phyloP scores from a whole-genome alignment of 202 grass and related monocot genomes.

The Schoenoplectus tabernaemontani region DNA sequence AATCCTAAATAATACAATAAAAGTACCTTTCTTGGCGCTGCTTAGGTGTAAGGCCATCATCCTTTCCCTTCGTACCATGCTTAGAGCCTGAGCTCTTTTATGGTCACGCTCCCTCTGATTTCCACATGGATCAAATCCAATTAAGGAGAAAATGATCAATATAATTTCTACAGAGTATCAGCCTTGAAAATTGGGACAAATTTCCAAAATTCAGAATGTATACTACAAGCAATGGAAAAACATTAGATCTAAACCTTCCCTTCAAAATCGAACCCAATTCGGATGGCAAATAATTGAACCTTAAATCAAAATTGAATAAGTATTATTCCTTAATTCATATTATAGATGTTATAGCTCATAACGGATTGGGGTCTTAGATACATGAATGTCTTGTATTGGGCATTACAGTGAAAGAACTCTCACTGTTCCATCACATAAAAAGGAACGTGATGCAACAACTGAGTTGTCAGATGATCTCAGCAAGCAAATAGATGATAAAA shows the following conservation, averaged over 20 bases:
- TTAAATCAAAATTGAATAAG: not conserved
- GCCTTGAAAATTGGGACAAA: not conserved
- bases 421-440: too few relatives aligned
- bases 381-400: not conserved
- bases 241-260: not conserved
- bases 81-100: constrained; percentile 55
- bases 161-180: not conserved
- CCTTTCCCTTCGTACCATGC: constrained; percentile 6
- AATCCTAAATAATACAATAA: not conserved
- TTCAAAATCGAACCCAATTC: not conserved
- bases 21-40: constrained; percentile 67
- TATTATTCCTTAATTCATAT: not conserved
- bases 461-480: too few relatives aligned
- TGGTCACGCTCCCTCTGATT: constrained; percentile 75
- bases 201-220: not conserved
- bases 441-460: too few relatives aligned
- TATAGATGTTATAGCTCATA: not conserved
- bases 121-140: constrained; percentile 34
- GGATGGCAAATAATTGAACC: not conserved
- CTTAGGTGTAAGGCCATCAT: constrained; percentile 64
- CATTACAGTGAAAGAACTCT: too few relatives aligned
- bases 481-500: too few relatives aligned
- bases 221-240: not conserved
- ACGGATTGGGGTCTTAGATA: too few relatives aligned
- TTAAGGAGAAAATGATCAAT: constrained; percentile 7